Evolutionary conservation across 805 yeast genomes (phyloP).

Genomic region (Sugiyamaella mastotermitis): DNA sequence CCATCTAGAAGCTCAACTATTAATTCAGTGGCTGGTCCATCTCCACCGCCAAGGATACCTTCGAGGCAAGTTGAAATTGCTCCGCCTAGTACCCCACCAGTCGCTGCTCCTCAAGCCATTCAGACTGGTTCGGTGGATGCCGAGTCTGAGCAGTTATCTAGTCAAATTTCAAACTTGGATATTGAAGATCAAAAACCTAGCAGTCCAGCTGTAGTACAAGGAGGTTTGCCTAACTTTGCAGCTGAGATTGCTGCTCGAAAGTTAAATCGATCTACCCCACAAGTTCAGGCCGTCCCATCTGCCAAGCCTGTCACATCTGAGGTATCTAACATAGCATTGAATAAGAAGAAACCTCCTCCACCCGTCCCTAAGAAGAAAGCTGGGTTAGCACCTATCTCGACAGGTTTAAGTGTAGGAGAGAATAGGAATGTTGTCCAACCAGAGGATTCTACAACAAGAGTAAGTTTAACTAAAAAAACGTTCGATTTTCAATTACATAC

Average conservation of each 20-base stretch:
- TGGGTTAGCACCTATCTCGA: constrained; percentile 6
- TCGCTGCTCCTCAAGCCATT: constrained; percentile 1
- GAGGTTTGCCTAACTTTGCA: constrained; percentile 27
- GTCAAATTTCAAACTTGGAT: no score
- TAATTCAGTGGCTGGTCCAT: constrained; percentile 6
- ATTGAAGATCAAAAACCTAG: no score
- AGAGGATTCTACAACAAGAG: not conserved
- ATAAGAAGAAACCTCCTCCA: constrained; percentile 22
- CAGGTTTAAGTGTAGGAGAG: not conserved
- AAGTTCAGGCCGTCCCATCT: constrained; percentile 8
- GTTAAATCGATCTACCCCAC: constrained; percentile 4
- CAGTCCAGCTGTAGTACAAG: constrained; percentile 6
- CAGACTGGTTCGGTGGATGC: no score
- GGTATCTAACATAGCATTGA: constrained; percentile 8
- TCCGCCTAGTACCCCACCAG: not conserved
- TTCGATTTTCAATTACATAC: constrained; percentile 21
- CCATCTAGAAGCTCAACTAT: constrained; percentile 1
- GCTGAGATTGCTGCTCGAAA: constrained; percentile 27
- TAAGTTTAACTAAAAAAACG: constrained; percentile 2
- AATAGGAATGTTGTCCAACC: not conserved
- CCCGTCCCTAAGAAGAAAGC: constrained; percentile 22
- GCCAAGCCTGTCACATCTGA: constrained; percentile 12
- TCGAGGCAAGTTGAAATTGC: no score
- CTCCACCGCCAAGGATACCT: constrained; percentile 7
- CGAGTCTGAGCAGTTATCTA: no score